phyloP scores from a whole-genome alignment of 257 asterid genomes.

The Solanum habrochaites region DNA sequence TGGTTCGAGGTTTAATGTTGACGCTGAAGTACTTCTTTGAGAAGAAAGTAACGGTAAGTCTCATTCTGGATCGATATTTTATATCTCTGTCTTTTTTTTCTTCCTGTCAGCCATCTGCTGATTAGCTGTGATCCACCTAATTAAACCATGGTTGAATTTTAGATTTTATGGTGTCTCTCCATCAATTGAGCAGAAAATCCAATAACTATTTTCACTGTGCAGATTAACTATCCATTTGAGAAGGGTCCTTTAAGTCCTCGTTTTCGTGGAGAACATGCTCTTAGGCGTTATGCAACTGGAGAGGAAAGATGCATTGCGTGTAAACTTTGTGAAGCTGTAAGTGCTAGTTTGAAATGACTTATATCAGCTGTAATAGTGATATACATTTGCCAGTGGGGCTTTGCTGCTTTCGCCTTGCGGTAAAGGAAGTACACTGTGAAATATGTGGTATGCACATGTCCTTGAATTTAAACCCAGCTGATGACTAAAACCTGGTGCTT shows the following conservation, averaged over 20 bases:
- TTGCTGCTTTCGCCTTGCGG: background rate
- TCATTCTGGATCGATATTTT: background rate
- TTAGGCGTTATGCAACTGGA: slow-evolving; percentile 85
- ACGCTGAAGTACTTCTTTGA: slow-evolving; percentile 89
- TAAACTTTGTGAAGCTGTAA: slow-evolving; percentile 93
- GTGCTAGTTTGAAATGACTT: slow-evolving; percentile 2
- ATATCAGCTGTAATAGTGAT: background rate
- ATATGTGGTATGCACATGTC: background rate
- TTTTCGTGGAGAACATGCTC: slow-evolving; percentile 94
- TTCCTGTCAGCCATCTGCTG: background rate
- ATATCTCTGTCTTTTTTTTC: background rate
- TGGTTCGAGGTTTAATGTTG: slow-evolving; percentile 82
- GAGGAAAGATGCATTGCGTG: slow-evolving; percentile 97
- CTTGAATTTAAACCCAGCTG: background rate
- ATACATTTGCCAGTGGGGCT: background rate
- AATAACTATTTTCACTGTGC: slow-evolving; percentile 8
- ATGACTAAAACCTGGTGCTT: background rate
- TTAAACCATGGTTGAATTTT: background rate
- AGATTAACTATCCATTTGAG: slow-evolving; percentile 95
- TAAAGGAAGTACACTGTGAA: background rate
- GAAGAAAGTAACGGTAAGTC: slow-evolving; percentile 70
- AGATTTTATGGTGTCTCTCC: background rate
- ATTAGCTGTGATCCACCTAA: background rate
- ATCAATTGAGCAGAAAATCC: background rate
- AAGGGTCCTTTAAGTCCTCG: slow-evolving; percentile 95